phyloP scores from a whole-genome alignment of 805 yeast genomes.

The Brettanomyces sp. region DNA sequence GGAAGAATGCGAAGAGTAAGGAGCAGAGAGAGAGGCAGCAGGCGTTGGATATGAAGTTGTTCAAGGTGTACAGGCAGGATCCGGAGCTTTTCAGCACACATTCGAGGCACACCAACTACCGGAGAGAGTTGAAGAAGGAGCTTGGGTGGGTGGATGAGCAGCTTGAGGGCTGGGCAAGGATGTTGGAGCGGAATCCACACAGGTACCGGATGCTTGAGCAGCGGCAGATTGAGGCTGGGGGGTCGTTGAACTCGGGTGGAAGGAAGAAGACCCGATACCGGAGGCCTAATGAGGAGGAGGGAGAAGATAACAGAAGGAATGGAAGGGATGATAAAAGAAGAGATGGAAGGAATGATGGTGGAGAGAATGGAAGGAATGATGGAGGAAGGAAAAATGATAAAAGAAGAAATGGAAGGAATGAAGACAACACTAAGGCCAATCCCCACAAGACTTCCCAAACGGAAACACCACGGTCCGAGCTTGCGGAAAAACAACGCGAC shows the following conservation, averaged over 20 bases:
- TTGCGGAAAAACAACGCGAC: slow-evolving; percentile 24
- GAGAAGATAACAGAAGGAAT: slow-evolving; percentile 8
- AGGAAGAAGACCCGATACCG: slow-evolving; percentile 15
- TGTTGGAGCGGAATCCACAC: slow-evolving; percentile 57
- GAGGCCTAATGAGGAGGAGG: slow-evolving; percentile 7
- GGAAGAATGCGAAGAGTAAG: slow-evolving; percentile 8
- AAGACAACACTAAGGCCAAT: background rate
- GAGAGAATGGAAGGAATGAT: background rate
- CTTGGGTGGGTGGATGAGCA: slow-evolving; percentile 82
- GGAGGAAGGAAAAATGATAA: slow-evolving; percentile 6
- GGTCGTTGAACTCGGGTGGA: slow-evolving; percentile 14
- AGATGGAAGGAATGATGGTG: slow-evolving; percentile 6
- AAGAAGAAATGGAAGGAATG: background rate
- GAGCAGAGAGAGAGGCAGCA: slow-evolving; percentile 21
- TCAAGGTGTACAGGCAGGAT: slow-evolving; percentile 44
- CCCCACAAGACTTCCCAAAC: background rate
- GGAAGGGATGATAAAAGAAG: slow-evolving; percentile 11
- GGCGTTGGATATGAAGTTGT: slow-evolving; percentile 42
- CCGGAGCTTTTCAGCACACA: slow-evolving; percentile 38
- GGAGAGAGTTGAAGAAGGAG: slow-evolving; percentile 42
- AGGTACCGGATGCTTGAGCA: slow-evolving; percentile 57
- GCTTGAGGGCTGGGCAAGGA: slow-evolving; percentile 86
- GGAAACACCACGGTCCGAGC: background rate
- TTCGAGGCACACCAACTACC: slow-evolving; percentile 34
- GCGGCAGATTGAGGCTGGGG: slow-evolving; percentile 38